Conservation (phyloP, 192 early-diverging fungal species). For the Entomortierella chlamydospora region DNA sequence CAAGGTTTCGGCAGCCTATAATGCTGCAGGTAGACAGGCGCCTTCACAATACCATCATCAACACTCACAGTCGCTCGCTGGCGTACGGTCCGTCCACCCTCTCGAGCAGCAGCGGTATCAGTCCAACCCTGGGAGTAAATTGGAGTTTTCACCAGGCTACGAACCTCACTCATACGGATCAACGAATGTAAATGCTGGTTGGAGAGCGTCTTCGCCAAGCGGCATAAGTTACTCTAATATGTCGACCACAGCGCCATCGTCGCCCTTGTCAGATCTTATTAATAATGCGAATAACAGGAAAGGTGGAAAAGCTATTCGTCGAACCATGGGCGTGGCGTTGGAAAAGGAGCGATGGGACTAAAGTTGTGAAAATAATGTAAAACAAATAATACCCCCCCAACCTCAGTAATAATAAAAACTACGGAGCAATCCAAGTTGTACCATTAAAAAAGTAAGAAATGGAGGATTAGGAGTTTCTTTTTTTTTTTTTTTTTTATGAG, state of each 20-base stretch:
- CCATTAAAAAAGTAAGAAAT: too few relatives aligned
- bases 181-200: background rate
- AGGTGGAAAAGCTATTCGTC: constrained; percentile 29
- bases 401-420: too few relatives aligned
- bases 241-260: background rate
- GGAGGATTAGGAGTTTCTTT: too few relatives aligned
- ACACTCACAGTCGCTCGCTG: background rate
- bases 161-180: background rate
- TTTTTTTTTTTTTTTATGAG: background rate
- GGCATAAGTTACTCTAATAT: background rate
- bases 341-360: constrained; percentile 35
- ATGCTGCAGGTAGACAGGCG: constrained; percentile 1
- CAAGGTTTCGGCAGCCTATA: background rate
- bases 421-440: too few relatives aligned
- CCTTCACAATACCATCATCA: constrained; percentile 8
- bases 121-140: background rate
- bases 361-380: constrained; percentile 4
- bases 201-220: constrained; percentile 13
- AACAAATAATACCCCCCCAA: too few relatives aligned
- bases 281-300: background rate
- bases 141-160: constrained; percentile 11
- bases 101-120: constrained; percentile 4
- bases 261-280: background rate
- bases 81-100: constrained; percentile 22
- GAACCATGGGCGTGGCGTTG: constrained; percentile 25